Base-by-base conservation (phyloP, 1,284 basidiomycete genomes). In the Irpex sp. region DNA sequence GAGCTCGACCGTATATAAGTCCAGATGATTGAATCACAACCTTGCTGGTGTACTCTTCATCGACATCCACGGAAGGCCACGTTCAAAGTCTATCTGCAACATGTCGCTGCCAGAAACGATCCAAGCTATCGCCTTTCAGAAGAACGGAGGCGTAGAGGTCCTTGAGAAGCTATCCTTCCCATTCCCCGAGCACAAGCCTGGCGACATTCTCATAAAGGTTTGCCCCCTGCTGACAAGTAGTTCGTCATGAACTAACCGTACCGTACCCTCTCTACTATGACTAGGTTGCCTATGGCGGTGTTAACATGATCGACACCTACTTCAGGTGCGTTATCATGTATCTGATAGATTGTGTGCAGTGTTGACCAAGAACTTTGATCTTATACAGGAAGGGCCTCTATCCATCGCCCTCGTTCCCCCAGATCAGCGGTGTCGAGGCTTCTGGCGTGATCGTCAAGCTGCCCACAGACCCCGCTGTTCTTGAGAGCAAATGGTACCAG, bases 281-380 rank as follows among this genome's bases (percentile, higher is more conserved):
- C 36, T 67, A 87, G 86, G 77, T 84, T 47, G 80, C 88, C 68
- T 89, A 87, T 66, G 77, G 81, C 1, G 93, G 93, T 13, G 83
- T 94, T 66, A 95, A 95, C 76, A 94, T 91, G 76, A 94, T 96
- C 72, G 94, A 96, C 75, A 93, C 89, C 4, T 93, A 92, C 74
- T 85, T 81, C 71, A 77, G 86, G 86, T 82, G 57, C 57, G 67
- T 60, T 34, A 3, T 34, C 37, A 47, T 15, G 21, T 11, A 5
- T 13, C 34, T 8, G 19, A 48, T 19, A 58, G 8, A 17, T 5
- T 21, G 19, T 8, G 17, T 31, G 3, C 17, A 31, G 2, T 19
- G 19, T 9, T 52, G 4, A 36, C 49, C 34, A 8, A 1, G 15
- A 47, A 37, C 36, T 65, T 13, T 19, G 7, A 17, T 52, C 17